These are phyloP conservation scores for Chenopodium formosanum DNA, from an alignment of 148 eudicot genomes.

Conservation along the genomic window DNA sequence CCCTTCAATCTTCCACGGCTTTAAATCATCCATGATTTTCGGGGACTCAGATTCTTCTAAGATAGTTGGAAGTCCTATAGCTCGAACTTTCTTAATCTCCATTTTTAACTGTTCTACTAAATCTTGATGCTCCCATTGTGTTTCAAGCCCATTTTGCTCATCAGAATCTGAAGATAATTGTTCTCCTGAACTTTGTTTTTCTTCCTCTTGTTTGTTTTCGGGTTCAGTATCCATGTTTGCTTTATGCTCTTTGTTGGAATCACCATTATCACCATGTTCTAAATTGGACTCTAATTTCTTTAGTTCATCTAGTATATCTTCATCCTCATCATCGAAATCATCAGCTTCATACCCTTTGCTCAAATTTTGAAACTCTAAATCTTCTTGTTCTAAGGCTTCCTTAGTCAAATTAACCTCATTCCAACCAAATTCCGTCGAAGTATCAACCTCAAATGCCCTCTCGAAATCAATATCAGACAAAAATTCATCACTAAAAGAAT, in stretches of 20 bases:
- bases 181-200: slow-evolving; percentile 33
- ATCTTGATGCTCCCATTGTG: slow-evolving; percentile 94
- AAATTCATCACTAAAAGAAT: slow-evolving; percentile 56
- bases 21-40: slow-evolving; percentile 70
- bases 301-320: slow-evolving; percentile 47
- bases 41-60: slow-evolving; percentile 86
- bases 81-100: slow-evolving; percentile 82
- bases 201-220: slow-evolving; percentile 24
- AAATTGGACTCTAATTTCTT: slow-evolving; percentile 26
- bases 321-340: slow-evolving; percentile 44
- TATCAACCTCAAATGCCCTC: slow-evolving; percentile 38
- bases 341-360: slow-evolving; percentile 33
- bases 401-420: slow-evolving; percentile 19
- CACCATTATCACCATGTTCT: slow-evolving; percentile 10
- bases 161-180: slow-evolving; percentile 40
- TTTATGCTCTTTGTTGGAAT: neutral
- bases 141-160: slow-evolving; percentile 60
- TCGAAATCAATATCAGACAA: slow-evolving; percentile 57
- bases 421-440: slow-evolving; percentile 18
- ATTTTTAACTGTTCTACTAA: slow-evolving; percentile 84
- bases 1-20: slow-evolving; percentile 93
- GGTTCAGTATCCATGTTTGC: neutral
- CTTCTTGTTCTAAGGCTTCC: slow-evolving; percentile 13
- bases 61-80: slow-evolving; percentile 91
- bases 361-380: slow-evolving; percentile 34